phyloP scores from a whole-genome alignment of 2,329 filamentous ascomycete genomes.

The Aspergillus japonicus region DNA sequence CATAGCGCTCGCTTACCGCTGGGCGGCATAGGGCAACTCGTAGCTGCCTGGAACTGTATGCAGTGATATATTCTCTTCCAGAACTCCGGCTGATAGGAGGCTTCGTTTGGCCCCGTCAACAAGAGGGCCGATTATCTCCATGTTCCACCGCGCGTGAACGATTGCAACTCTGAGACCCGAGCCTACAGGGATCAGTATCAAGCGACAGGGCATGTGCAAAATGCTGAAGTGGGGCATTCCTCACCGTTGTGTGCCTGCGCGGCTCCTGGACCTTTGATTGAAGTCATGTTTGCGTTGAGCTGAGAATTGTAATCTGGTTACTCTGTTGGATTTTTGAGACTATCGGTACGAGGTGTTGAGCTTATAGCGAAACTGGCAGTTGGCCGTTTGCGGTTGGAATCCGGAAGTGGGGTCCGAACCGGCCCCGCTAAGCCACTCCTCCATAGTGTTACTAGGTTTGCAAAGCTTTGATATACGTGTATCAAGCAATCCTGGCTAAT shows the following conservation, averaged over 20 bases:
- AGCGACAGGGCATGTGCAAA: slow-evolving; percentile 4
- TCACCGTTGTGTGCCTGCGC: slow-evolving; percentile 58
- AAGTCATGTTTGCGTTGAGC: slow-evolving; percentile 42
- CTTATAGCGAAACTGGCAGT: too few relatives aligned
- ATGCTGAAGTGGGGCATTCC: slow-evolving; percentile 17
- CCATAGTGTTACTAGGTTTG: not conserved
- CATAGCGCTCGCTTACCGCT: slow-evolving; percentile 60
- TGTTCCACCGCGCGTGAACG: slow-evolving; percentile 95
- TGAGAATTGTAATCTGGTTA: not conserved
- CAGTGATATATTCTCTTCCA: slow-evolving; percentile 80
- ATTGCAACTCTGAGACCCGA: slow-evolving; percentile 84
- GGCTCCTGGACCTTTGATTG: slow-evolving; percentile 63
- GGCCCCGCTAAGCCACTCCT: not conserved
- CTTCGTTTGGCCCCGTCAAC: slow-evolving; percentile 76
- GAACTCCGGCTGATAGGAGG: slow-evolving; percentile 75
- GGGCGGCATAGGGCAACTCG: slow-evolving; percentile 88
- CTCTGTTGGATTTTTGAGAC: not conserved
- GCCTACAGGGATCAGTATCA: slow-evolving; percentile 44
- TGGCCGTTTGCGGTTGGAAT: not conserved
- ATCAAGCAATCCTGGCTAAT: too few relatives aligned
- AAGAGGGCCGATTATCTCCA: slow-evolving; percentile 79
- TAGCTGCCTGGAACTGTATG: slow-evolving; percentile 92
- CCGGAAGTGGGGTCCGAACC: not conserved
- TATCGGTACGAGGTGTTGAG: not conserved
- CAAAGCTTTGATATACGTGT: too few relatives aligned